phyloP scores from a whole-genome alignment of 768 basidiomycete species.

The Lactarius sanguifluus region DNA sequence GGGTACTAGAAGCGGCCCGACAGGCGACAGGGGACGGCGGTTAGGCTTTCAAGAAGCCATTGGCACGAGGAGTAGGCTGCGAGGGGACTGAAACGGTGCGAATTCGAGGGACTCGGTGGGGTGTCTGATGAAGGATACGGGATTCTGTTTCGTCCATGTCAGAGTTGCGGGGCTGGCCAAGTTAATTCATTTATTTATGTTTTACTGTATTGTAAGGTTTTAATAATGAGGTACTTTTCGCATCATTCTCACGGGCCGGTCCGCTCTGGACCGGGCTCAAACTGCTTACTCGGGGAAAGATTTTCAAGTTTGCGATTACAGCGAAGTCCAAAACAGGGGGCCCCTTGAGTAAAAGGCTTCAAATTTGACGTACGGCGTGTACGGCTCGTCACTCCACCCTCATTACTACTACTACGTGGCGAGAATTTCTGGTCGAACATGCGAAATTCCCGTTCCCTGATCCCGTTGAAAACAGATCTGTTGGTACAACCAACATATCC shows the following conservation, averaged over 20 bases:
- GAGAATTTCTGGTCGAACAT: not conserved
- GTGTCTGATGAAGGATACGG: not conserved
- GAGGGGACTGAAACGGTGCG: slow-evolving; percentile 18
- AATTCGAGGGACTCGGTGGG: not conserved
- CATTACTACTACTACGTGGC: not conserved
- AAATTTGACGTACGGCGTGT: too few relatives aligned
- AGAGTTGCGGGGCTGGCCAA: not conserved
- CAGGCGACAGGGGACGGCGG: slow-evolving; percentile 17
- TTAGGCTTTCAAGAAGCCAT: slow-evolving; percentile 16
- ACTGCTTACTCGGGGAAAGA: too few relatives aligned
- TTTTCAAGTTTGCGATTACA: too few relatives aligned
- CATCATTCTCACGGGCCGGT: too few relatives aligned
- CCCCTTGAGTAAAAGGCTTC: too few relatives aligned
- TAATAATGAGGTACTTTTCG: too few relatives aligned
- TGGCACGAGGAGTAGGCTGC: slow-evolving; percentile 13
- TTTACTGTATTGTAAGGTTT: too few relatives aligned
- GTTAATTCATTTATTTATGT: not conserved
- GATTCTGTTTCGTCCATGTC: slow-evolving; percentile 21
- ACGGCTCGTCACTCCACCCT: not conserved
- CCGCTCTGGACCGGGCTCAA: too few relatives aligned
- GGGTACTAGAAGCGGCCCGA: not conserved
- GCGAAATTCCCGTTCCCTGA: slow-evolving; percentile 1
- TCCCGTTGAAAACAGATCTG: too few relatives aligned
- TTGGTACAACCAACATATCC: too few relatives aligned
- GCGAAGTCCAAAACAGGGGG: too few relatives aligned